Conservation (phyloP, 2,329 filamentous ascomycete genomes). For the Botrytis deweyae region DNA sequence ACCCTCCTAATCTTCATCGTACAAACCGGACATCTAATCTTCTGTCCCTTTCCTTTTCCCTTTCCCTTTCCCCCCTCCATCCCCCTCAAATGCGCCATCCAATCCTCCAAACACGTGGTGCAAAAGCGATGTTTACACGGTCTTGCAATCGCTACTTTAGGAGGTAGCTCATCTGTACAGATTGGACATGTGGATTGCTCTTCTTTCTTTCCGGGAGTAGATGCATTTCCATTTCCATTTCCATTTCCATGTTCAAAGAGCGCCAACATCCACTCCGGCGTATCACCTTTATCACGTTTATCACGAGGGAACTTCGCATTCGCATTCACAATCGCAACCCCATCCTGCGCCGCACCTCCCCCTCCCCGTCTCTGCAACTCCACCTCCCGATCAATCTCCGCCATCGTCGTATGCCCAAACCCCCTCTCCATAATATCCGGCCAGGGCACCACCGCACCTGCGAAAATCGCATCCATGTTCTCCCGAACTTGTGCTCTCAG, state of each 20-base stretch:
- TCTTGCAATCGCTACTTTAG: neutral
- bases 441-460: neutral
- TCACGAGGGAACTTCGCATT: neutral
- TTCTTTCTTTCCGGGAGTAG: rapidly evolving
- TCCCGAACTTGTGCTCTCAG: neutral
- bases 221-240: neutral
- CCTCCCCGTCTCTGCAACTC: neutral
- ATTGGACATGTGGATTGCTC: neutral
- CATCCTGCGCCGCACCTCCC: neutral
- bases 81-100: neutral
- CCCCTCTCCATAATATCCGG: neutral
- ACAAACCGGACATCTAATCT: neutral
- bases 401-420: neutral
- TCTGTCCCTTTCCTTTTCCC: neutral
- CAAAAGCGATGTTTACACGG: neutral
- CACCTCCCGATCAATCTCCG: neutral
- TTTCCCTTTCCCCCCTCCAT: neutral
- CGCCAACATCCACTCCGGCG: neutral
- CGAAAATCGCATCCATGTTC: neutral
- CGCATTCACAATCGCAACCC: neutral
- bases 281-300: neutral
- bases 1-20: neutral
- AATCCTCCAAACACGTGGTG: neutral
- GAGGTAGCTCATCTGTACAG: neutral
- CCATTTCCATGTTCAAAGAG: neutral